Conservation (phyloP, 805 yeast species). For the Candida ponderosae region DNA sequence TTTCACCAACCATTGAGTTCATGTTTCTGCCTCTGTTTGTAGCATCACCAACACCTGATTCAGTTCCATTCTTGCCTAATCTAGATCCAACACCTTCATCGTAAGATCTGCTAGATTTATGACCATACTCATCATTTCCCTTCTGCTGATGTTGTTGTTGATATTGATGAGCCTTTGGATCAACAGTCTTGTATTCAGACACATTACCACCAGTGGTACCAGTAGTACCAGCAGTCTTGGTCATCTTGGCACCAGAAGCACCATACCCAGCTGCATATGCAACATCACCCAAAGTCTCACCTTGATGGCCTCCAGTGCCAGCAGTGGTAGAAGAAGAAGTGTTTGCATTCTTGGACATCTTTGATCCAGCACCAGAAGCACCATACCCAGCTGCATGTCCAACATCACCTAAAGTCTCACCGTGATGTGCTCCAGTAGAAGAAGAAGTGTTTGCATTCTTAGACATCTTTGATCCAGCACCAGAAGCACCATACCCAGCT, state of each 20-base stretch:
- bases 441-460: background rate
- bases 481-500: constrained; percentile 2
- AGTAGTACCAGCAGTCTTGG: background rate
- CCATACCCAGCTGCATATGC: background rate
- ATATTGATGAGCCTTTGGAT: too few species aligned
- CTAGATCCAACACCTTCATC: background rate
- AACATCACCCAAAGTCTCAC: background rate
- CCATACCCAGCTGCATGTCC: constrained; percentile 1
- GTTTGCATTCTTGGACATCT: background rate
- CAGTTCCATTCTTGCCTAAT: too few species aligned
- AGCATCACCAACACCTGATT: too few species aligned
- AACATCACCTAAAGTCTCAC: background rate
- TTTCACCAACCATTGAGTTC: too few species aligned
- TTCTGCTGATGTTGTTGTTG: too few species aligned
- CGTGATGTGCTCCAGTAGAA: background rate
- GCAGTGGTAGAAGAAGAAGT: background rate
- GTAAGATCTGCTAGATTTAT: background rate
- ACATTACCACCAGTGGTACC: background rate
- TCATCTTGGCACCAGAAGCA: background rate
- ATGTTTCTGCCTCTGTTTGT: too few species aligned
- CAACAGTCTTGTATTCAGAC: background rate
- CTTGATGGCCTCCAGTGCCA: background rate
- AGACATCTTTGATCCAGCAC: background rate
- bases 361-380: background rate
- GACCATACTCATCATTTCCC: too few species aligned